Evolutionary conservation across 2,329 filamentous ascomycete species (phyloP), one percentile per base, ranked within the genome.

Genomic region (Clonostachys rosea): DNA sequence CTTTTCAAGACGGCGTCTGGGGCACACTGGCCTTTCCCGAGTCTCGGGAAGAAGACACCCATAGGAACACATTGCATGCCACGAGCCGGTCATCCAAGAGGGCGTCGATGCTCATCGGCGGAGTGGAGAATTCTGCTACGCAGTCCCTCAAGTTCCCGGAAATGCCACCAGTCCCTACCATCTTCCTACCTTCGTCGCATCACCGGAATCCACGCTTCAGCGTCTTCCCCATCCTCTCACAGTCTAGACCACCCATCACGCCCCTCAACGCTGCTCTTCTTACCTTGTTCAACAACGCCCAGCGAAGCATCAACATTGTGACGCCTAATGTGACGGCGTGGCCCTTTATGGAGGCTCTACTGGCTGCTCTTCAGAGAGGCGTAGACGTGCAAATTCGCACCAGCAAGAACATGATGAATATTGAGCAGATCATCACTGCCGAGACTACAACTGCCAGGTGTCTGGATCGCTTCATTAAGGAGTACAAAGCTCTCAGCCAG

Each of bases 391-490:
- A 71, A 8, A 76, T 91, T 40, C 70, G 87, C 7, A 90, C 87
- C 0, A 84, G 82, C 53, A 75, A 76, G 49, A 70, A 72, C 13
- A 83, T 91, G 73, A 91, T 91, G 87, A 59, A 87, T 14, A 66
- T 89, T 33, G 89, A 95, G 66, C 89, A 95, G 61, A 69, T 94
- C n/a, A 70, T 89, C 20, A 94, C 89, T 0, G 84, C 87, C 0
- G 86, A 86, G 0, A 91, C 85, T 0, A 89, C 84, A 0, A 92
- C 89, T 0, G 73, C 79, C 1, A 71, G 79, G 51, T 87, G 84
- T 50, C 58, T 94, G 5, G 71, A 67, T 30, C 74, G 68, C 42
- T 69, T 92, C 9, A 70, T 84, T 4, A 74, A 73, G 41, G 68
- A 71, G 20, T 84, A 88, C 56, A 61, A 69, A 35, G 54, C 56